phyloP scores from a whole-genome alignment of 1,139 yeast genomes.

The Hyphopichia fennica region DNA sequence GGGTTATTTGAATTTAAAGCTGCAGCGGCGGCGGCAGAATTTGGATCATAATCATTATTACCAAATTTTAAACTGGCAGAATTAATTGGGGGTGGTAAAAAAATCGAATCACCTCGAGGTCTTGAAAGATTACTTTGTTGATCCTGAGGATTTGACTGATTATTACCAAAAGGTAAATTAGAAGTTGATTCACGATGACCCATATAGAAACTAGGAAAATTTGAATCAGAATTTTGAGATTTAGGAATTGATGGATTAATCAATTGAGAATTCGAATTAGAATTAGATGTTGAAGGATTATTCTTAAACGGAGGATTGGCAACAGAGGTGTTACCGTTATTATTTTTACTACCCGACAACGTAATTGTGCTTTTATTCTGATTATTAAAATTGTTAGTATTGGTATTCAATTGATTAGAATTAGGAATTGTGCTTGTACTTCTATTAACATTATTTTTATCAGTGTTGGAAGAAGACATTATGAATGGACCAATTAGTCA shows the following conservation, averaged over 20 bases:
- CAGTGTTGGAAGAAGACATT: not conserved
- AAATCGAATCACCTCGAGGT: constrained; percentile 33
- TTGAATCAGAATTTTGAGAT: not conserved
- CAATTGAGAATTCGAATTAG: not conserved
- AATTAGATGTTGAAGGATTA: not conserved
- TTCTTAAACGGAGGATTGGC: no score
- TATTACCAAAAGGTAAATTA: constrained; percentile 2
- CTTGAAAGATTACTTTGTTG: constrained; percentile 8
- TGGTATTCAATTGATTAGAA: not conserved
- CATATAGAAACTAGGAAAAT: constrained; percentile 11
- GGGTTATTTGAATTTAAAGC: constrained; percentile 4
- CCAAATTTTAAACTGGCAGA: constrained; percentile 6
- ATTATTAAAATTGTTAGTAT: not conserved
- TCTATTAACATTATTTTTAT: no score
- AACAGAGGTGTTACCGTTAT: no score
- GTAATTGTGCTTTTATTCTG: not conserved
- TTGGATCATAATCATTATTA: constrained; percentile 3
- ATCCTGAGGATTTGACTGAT: not conserved
- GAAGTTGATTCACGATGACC: constrained; percentile 8
- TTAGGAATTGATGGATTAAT: not conserved
- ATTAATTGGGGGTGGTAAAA: constrained; percentile 29
- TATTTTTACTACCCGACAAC: not conserved
- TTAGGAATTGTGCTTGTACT: not conserved
- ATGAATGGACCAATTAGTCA: no score
- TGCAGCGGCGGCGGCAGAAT: constrained; percentile 4